Percentiles rank a stretch among this genome's conserved stretches.
These are phyloP conservation scores for Zygosaccharomyces pseudobailii DNA, from an alignment of 1,139 yeast genomes.

Conservation along the genomic window DNA sequence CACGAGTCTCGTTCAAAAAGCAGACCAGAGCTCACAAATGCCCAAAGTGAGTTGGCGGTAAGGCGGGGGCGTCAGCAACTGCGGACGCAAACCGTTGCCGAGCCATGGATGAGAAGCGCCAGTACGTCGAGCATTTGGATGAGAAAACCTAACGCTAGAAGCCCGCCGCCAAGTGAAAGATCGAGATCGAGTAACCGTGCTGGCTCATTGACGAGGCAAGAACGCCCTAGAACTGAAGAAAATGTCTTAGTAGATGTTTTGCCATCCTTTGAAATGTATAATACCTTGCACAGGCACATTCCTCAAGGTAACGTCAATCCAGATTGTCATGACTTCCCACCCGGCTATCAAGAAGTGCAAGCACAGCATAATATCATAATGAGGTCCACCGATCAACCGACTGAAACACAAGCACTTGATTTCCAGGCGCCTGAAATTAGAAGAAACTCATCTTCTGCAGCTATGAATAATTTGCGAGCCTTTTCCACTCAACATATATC, in stretches of 20 bases:
- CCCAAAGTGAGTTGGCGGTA: conserved; percentile 1
- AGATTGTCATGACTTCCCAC: conserved; percentile 33
- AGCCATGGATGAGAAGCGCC: conserved; percentile 21
- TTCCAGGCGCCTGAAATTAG: conserved; percentile 1
- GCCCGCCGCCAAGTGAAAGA: conserved; percentile 2
- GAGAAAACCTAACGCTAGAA: conserved; percentile 1
- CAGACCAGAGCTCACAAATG: conserved; percentile 2
- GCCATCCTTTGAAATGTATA: conserved; percentile 36
- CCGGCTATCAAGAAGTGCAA: conserved; percentile 29
- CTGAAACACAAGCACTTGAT: conserved; percentile 9
- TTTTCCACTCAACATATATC: conserved; percentile 22
- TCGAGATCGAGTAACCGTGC: background rate
- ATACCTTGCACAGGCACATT: conserved; percentile 33
- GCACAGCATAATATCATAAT: conserved; percentile 9
- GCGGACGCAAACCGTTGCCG: conserved; percentile 9
- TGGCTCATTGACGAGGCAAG: background rate
- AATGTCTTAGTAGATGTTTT: conserved; percentile 27
- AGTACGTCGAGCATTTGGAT: conserved; percentile 18
- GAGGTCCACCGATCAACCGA: conserved; percentile 7
- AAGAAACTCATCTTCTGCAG: conserved; percentile 2
- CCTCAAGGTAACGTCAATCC: conserved; percentile 34
- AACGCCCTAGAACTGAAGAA: conserved; percentile 8
- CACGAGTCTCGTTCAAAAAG: background rate
- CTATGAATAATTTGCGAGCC: conserved; percentile 18
- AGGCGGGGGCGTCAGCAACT: conserved; percentile 11